Evolutionary conservation across 306 rosid species (phyloP), one percentile per base, ranked within the genome.

Genomic region (Citrullus colocynthis): DNA sequence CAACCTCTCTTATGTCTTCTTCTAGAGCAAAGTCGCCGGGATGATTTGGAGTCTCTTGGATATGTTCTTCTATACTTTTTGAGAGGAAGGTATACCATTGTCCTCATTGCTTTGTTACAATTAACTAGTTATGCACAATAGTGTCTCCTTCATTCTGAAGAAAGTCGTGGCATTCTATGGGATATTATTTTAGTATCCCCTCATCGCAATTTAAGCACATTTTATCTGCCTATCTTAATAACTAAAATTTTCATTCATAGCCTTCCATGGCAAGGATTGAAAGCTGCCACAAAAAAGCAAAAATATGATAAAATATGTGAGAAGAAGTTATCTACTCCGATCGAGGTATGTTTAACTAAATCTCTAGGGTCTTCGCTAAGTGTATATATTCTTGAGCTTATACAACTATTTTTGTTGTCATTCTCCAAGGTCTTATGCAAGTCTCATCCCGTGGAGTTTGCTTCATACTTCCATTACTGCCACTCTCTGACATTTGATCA

Each of bases 211-310:
- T 48, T 58, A 71, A 48, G 21, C 21, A 71, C 42, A 15, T 48
- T 36, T 28, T 48, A 71, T n/a, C 41, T 21, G 59, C 59, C 21
- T 44, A 20, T 49, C 59, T 28, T 51, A 15, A 64, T 74, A 74
- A 70, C 61, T 74, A 8, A 36, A 78, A 45, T 83, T 58, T 85
- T 71, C 79, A 80, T 77, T 55, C 82, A 67, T 63, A 95, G 99
- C 86, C 99, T 95, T 86, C 99, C 99, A 44, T 95, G 99, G 99
- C 99, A 95, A 88, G 96, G 96, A 84, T 89, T 95, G 78, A 95
- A 95, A 88, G 99, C 99, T 74, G 97, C 93, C 63, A 92, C 97
- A 16, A 95, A 95, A 87, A 95, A 95, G 88, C 96, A 95, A 83
- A 95, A 95, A 74, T 95, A 95, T 87, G 99, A 95, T 76, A 90